A percentile compares a stretch with the other conserved stretches of the same genome.
Conservation (phyloP, 169 alveolate genomes). For the Eimeria falciformis region DNA sequence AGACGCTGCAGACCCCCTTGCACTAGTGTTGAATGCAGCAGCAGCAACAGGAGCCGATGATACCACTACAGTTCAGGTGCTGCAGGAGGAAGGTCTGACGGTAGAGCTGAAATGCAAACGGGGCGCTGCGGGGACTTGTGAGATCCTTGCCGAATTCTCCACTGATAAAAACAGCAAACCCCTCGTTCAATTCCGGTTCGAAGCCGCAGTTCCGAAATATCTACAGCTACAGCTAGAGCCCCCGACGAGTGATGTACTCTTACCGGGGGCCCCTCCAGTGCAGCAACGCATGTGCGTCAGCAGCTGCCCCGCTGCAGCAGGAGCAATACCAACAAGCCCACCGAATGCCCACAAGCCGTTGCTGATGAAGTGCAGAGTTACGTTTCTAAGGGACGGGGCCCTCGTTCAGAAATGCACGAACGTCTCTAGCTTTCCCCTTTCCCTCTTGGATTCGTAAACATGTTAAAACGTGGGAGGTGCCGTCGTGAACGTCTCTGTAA, state of each 20-base stretch:
- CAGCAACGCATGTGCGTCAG: constrained; percentile 62
- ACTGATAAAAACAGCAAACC: constrained; percentile 1
- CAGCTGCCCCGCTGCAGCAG: constrained; percentile 47
- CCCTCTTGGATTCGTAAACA: background rate
- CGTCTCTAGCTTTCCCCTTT: constrained; percentile 53
- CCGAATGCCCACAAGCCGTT: constrained; percentile 44
- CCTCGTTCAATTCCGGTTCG: constrained; percentile 36
- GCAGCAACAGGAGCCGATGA: background rate
- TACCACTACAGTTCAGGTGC: background rate
- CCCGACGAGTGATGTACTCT: constrained; percentile 50
- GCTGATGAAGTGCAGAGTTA: constrained; percentile 69
- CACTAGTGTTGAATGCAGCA: constrained; percentile 24
- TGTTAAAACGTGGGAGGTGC: no score
- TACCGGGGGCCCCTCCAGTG: constrained; percentile 64
- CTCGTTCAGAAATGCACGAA: constrained; percentile 53
- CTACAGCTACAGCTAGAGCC: constrained; percentile 51
- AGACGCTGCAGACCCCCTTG: background rate
- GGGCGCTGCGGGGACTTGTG: background rate
- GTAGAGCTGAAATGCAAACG: background rate
- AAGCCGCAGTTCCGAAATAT: constrained; percentile 66
- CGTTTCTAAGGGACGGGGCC: constrained; percentile 54
- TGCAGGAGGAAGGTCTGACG: background rate
- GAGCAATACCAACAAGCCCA: constrained; percentile 13
- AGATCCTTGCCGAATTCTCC: constrained; percentile 52
- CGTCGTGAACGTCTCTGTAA: no score